Evolutionary conservation across 768 basidiomycete species (phyloP), one percentile per base, ranked within the genome.

Genomic region (Nidula microcarpa): DNA sequence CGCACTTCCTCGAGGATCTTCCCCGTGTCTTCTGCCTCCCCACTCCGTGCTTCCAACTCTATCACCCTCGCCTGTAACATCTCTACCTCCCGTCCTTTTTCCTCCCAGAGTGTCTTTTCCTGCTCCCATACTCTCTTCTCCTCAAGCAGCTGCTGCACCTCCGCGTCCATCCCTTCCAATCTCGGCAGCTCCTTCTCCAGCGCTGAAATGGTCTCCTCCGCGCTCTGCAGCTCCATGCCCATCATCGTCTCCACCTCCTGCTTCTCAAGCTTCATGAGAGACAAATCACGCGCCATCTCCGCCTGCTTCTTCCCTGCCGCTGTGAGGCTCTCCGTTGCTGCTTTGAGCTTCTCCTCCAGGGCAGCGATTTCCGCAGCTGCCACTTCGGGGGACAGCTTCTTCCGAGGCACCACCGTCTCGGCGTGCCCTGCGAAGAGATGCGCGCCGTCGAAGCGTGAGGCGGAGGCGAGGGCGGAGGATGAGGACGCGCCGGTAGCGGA

Each of bases 341-440:
- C 79, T 53, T 79, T 80, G 39, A 92, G 71, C 64, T 82, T 84
- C 54, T 80, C 78, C 60, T 93, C 88, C 16, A 93, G 74, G 5
- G 74, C 65, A 11, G 70, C 53, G 6, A 84, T 67, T 53, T 84
- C 81, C 2, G 68, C 61, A 2, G 74, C 67, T 11, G 76, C 68
- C 9, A 78, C 68, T 32, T 77, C 73, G 0, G 79, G 70, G 3
- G 74, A 72, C 41, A 75, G 67, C 33, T 72, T 71, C 41, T 70
- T 61, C 44, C 65, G 69, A 0, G 88, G 89, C 0, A 87, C 71
- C 14, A 88, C 70, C 4, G 89, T 79, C 43, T 84, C 78, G 3
- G 80, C 82, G 58, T 93, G 88, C 0, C 92, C 91, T 0, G 93
- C 89, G 57, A 93, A 93, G 50, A 94, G 74, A 70, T 93, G 91